Percentiles rank a stretch among this genome's conserved stretches.
Conservation (phyloP, 2,329 filamentous ascomycete genomes). For the Penicillium rolfsii region DNA sequence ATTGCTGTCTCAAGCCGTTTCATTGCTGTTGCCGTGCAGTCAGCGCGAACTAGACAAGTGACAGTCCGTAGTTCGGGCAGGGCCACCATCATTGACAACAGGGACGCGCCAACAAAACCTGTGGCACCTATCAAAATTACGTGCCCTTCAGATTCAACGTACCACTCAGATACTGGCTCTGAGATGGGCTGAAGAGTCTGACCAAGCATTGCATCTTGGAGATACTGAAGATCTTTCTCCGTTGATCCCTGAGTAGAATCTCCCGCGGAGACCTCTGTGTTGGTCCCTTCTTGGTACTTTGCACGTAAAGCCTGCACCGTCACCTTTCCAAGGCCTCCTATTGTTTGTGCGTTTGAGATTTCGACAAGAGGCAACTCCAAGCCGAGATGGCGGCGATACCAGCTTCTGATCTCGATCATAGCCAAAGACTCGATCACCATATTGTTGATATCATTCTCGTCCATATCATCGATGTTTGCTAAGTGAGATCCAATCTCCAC, state of each 20-base stretch:
- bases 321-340: constrained; percentile 13
- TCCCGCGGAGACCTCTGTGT: neutral
- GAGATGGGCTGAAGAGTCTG: neutral
- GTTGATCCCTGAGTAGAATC: neutral
- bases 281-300: constrained; percentile 5
- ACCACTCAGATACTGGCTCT: neutral
- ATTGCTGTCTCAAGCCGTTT: constrained; percentile 14
- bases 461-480: constrained; percentile 11
- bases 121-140: constrained; percentile 2
- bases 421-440: constrained; percentile 22
- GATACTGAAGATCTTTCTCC: neutral
- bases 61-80: neutral
- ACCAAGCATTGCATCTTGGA: neutral
- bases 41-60: constrained; percentile 23
- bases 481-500: constrained; percentile 9
- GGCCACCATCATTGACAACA: neutral
- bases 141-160: neutral
- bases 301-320: neutral
- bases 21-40: constrained; percentile 1
- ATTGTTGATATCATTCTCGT: constrained; percentile 6
- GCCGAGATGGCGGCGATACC: constrained; percentile 12
- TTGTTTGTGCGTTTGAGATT: constrained; percentile 19
- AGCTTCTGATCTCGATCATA: constrained; percentile 21
- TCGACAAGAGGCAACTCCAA: constrained; percentile 19
- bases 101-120: neutral